phyloP scores from a whole-genome alignment of 768 basidiomycete genomes.

The Tylopilus rubrobrunneus region DNA sequence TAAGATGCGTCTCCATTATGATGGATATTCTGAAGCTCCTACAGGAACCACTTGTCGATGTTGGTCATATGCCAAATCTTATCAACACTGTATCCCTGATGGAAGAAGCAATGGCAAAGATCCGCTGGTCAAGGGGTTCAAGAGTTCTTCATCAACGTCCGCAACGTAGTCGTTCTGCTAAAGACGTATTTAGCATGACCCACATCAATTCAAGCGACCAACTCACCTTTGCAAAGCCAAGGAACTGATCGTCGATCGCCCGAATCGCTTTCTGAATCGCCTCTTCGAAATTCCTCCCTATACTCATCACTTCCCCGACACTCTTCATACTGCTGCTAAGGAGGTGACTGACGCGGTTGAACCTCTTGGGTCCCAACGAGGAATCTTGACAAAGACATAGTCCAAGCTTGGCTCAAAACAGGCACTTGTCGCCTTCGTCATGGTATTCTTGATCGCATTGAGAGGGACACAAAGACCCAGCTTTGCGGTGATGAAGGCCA shows the following conservation, averaged over 20 bases:
- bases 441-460: slow-evolving; percentile 96
- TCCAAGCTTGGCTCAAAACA: slow-evolving; percentile 99
- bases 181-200: no score
- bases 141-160: slow-evolving; percentile 88
- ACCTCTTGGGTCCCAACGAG: slow-evolving; percentile 98
- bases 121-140: slow-evolving; percentile 72
- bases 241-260: slow-evolving; percentile 86
- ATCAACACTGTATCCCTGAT: slow-evolving; percentile 89
- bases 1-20: slow-evolving; percentile 21
- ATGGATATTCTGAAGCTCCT: slow-evolving; percentile 78
- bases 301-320: no score
- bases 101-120: slow-evolving; percentile 62
- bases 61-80: slow-evolving; percentile 98
- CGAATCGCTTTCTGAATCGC: no score
- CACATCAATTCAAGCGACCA: no score
- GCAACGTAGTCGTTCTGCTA: slow-evolving; percentile 75
- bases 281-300: no score
- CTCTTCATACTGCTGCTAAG: slow-evolving; percentile 48
- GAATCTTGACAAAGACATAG: slow-evolving; percentile 60
- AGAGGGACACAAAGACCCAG: no score
- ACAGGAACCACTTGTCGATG: slow-evolving; percentile 99
- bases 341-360: slow-evolving; percentile 85
- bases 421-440: slow-evolving; percentile 93
- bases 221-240: slow-evolving; percentile 10
- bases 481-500: slow-evolving; percentile 65